phyloP scores from a whole-genome alignment of 805 yeast species.

The Jamesozyma hellenica region DNA sequence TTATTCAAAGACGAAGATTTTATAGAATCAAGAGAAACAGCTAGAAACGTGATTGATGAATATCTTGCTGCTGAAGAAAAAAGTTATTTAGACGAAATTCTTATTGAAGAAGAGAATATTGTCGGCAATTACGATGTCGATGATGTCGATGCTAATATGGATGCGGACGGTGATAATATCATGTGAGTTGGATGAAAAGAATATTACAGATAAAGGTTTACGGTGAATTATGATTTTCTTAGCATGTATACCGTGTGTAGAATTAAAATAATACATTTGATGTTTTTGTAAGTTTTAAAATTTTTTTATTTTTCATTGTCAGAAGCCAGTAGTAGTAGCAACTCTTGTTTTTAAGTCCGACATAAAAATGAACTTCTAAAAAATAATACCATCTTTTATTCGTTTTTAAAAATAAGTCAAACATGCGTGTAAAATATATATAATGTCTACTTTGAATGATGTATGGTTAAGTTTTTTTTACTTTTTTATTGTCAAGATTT shows the following conservation, averaged over 20 bases:
- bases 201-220: background rate
- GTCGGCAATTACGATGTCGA: slow-evolving; percentile 12
- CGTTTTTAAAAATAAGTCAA: too few species aligned
- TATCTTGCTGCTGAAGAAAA: slow-evolving; percentile 64
- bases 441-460: background rate
- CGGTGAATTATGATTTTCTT: too few species aligned
- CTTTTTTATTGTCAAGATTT: background rate
- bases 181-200: slow-evolving; percentile 1
- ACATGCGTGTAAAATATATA: too few species aligned
- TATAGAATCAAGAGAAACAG: slow-evolving; percentile 64
- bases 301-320: too few species aligned
- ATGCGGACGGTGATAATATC: slow-evolving; percentile 25
- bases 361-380: too few species aligned
- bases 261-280: too few species aligned
- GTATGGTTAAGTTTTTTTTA: background rate
- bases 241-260: too few species aligned
- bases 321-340: too few species aligned
- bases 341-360: too few species aligned
- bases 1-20: slow-evolving; percentile 51
- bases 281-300: too few species aligned
- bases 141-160: slow-evolving; percentile 7
- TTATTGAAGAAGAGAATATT: slow-evolving; percentile 31
- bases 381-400: too few species aligned
- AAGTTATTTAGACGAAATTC: slow-evolving; percentile 31
- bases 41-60: slow-evolving; percentile 65